Conservation (phyloP, 1,139 yeast species). For the Zygosaccharomyces pseudobailii region DNA sequence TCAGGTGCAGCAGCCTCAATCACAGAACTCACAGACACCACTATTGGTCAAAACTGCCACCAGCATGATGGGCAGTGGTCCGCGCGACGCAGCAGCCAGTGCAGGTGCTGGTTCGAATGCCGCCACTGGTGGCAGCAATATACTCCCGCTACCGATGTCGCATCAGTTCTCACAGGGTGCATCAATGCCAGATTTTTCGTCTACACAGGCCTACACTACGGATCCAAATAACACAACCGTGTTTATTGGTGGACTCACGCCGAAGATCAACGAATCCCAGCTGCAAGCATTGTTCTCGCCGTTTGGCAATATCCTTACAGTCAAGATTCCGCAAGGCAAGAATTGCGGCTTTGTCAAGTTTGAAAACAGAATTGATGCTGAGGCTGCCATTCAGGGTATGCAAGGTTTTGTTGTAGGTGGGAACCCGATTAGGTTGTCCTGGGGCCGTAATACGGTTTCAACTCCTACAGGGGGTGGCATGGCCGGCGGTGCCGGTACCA, state of each 20-base stretch:
- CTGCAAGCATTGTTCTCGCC: slow-evolving; percentile 70
- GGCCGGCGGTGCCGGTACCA: slow-evolving; percentile 1
- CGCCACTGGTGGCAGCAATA: background rate
- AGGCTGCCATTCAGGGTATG: slow-evolving; percentile 84
- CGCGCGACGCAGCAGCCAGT: slow-evolving; percentile 4
- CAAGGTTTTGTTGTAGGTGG: slow-evolving; percentile 90
- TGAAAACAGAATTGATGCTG: slow-evolving; percentile 75
- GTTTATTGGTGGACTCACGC: slow-evolving; percentile 86
- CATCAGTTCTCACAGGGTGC: slow-evolving; percentile 7
- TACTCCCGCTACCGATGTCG: slow-evolving; percentile 10
- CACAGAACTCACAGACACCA: slow-evolving; percentile 12
- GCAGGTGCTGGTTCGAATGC: background rate
- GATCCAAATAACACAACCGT: slow-evolving; percentile 89
- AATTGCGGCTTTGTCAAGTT: slow-evolving; percentile 93
- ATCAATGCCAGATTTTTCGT: slow-evolving; percentile 14
- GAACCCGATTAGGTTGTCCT: slow-evolving; percentile 74
- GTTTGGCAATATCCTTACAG: slow-evolving; percentile 79
- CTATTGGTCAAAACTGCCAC: slow-evolving; percentile 17
- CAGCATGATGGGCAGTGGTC: slow-evolving; percentile 10
- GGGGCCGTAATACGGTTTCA: slow-evolving; percentile 58
- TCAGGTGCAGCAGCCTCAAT: slow-evolving; percentile 15
- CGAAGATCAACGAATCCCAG: slow-evolving; percentile 72
- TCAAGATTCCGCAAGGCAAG: slow-evolving; percentile 86
- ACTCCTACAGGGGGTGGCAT: slow-evolving; percentile 13
- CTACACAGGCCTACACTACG: slow-evolving; percentile 45